A percentile compares a stretch with the other conserved stretches of the same genome.
These are phyloP conservation scores for Theobroma grandiflorum DNA, from an alignment of 441 rosid species.

Conservation along the genomic window DNA sequence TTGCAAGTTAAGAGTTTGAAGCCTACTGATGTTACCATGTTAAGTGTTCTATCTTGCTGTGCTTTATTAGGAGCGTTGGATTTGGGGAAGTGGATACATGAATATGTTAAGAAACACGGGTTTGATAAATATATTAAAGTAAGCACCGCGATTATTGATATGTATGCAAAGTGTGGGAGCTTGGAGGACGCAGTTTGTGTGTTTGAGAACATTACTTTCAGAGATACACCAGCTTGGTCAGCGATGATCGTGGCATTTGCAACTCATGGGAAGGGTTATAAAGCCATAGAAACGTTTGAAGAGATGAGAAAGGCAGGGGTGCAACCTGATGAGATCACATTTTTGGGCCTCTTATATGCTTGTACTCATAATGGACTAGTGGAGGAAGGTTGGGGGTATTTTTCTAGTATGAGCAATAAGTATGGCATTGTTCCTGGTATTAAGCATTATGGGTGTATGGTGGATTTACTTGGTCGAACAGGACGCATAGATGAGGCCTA, in stretches of 20 bases:
- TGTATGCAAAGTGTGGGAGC: slow-evolving; percentile 89
- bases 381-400: slow-evolving; percentile 61
- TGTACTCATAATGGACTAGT: slow-evolving; percentile 82
- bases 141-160: slow-evolving; percentile 76
- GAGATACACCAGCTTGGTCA: slow-evolving; percentile 85
- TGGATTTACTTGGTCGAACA: slow-evolving; percentile 80
- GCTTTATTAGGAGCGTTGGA: slow-evolving; percentile 75
- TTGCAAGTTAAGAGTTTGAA: slow-evolving; percentile 61
- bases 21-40: slow-evolving; percentile 78
- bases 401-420: slow-evolving; percentile 50
- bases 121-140: slow-evolving; percentile 68
- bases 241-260: slow-evolving; percentile 84
- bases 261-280: slow-evolving; percentile 64
- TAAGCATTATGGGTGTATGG: slow-evolving; percentile 88
- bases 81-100: slow-evolving; percentile 87
- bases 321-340: slow-evolving; percentile 74
- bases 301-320: slow-evolving; percentile 54
- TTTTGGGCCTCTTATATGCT: slow-evolving; percentile 76
- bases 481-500: slow-evolving; percentile 70
- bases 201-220: slow-evolving; percentile 57
- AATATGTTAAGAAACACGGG: slow-evolving; percentile 67
- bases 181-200: slow-evolving; percentile 68
- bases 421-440: slow-evolving; percentile 58
- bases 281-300: slow-evolving; percentile 62
- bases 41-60: slow-evolving; percentile 76